phyloP scores from a whole-genome alignment of 2,329 filamentous ascomycete genomes.

The Zarea fungicola region DNA sequence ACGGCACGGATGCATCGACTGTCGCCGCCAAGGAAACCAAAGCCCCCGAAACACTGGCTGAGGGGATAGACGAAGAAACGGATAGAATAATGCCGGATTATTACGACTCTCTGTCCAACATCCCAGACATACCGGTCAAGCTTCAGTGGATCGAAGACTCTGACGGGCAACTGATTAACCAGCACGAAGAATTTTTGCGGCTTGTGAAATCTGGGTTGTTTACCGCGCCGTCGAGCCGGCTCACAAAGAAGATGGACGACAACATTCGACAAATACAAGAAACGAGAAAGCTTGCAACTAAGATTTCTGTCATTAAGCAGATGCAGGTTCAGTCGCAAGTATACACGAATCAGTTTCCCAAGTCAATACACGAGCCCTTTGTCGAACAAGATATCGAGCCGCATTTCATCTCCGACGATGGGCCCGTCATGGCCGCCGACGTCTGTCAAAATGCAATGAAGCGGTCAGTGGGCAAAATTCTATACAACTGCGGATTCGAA shows the following conservation, averaged over 20 bases:
- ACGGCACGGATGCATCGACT: conserved; percentile 33
- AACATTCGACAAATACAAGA: conserved; percentile 97
- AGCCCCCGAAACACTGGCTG: conserved; percentile 72
- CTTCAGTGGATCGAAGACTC: conserved; percentile 86
- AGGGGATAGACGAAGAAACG: conserved; percentile 88
- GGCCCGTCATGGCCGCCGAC: conserved; percentile 79
- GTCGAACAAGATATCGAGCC: conserved; percentile 79
- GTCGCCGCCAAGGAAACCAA: conserved; percentile 42
- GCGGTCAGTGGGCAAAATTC: conserved; percentile 86
- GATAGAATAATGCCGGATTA: conserved; percentile 88
- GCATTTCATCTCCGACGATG: conserved; percentile 85
- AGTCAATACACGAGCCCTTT: conserved; percentile 88
- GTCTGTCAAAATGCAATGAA: conserved; percentile 80
- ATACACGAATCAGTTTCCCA: conserved; percentile 97
- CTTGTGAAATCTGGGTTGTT: conserved; percentile 73
- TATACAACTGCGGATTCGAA: conserved; percentile 95
- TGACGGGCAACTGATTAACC: conserved; percentile 83
- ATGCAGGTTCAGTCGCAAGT: conserved; percentile 99
- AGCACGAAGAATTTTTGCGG: conserved; percentile 76
- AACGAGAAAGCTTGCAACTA: conserved; percentile 89
- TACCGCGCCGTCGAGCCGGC: conserved; percentile 63
- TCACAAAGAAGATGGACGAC: conserved; percentile 76
- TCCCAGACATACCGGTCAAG: conserved; percentile 75
- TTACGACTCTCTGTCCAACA: conserved; percentile 79
- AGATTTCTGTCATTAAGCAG: conserved; percentile 97